A percentile compares a stretch with the other conserved stretches of the same genome.
These are phyloP conservation scores for Allomyces arbusculus DNA, from an alignment of 192 early-diverging fungal genomes.

Conservation along the genomic window DNA sequence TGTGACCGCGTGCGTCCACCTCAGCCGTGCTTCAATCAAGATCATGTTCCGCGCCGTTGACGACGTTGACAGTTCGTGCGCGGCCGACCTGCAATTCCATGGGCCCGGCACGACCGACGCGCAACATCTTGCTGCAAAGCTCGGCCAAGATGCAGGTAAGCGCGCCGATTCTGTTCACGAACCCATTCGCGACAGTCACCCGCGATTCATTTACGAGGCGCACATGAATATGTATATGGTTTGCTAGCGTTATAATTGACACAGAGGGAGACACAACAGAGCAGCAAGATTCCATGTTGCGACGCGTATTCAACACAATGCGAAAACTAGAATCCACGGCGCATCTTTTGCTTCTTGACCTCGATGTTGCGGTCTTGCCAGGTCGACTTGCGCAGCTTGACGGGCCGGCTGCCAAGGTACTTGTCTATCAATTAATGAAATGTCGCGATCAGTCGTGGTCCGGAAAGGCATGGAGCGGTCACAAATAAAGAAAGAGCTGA, in stretches of 20 bases:
- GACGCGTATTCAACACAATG: not conserved
- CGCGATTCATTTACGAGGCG: no score
- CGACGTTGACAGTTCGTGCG: no score
- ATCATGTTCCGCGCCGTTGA: no score
- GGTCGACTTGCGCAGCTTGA: slow-evolving; percentile 77
- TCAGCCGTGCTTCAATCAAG: no score
- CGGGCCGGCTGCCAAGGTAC: slow-evolving; percentile 85
- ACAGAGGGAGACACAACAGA: not conserved
- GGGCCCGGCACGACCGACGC: no score
- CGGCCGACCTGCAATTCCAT: no score
- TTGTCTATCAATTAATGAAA: slow-evolving; percentile 37
- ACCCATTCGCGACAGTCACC: no score
- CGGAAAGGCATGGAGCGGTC: not conserved
- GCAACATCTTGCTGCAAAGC: no score
- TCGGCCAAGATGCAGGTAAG: no score
- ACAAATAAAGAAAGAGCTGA: not conserved
- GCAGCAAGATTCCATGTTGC: not conserved
- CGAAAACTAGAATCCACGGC: slow-evolving; percentile 7
- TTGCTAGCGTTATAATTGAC: not conserved
- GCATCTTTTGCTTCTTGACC: slow-evolving; percentile 25
- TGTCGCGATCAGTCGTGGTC: not conserved
- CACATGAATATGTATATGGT: no score
- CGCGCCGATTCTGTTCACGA: no score
- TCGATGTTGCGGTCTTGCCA: slow-evolving; percentile 82
- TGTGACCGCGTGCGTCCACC: no score